Percentiles rank a stretch among this genome's conserved stretches.
Evolutionary conservation across 768 basidiomycete species (phyloP).

Genomic region (Russula olivacea): DNA sequence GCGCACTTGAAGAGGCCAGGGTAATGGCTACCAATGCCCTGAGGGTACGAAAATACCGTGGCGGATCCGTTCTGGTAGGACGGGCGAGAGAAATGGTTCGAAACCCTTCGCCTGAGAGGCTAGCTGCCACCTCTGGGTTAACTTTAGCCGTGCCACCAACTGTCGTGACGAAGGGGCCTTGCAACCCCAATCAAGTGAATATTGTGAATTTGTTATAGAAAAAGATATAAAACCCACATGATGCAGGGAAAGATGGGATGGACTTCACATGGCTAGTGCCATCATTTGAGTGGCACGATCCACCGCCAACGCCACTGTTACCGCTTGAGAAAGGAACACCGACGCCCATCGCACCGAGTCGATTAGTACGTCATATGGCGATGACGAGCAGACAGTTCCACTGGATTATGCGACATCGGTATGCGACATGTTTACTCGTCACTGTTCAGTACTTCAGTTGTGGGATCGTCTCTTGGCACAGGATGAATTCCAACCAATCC

Average conservation of each 20-base stretch:
- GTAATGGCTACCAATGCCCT: conserved; percentile 41
- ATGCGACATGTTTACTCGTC: too few relatives aligned
- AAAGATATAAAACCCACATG: conserved; percentile 32
- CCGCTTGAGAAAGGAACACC: conserved; percentile 61
- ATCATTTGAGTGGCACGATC: conserved; percentile 43
- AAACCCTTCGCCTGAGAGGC: conserved; percentile 68
- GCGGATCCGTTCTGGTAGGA: conserved; percentile 32
- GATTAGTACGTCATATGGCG: too few relatives aligned
- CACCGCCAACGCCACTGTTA: conserved; percentile 57
- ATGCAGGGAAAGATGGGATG: conserved; percentile 36
- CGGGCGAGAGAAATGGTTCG: conserved; percentile 35
- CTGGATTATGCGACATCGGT: too few relatives aligned
- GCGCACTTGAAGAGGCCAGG: conserved; percentile 50
- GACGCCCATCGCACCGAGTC: conserved; percentile 54
- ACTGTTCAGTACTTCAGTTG: too few relatives aligned
- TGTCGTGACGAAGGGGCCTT: conserved; percentile 55
- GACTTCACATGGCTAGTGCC: conserved; percentile 31
- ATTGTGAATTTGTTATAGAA: background rate
- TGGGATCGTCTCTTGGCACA: conserved; percentile 42
- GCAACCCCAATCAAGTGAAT: background rate
- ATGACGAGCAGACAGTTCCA: too few relatives aligned
- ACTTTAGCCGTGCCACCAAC: conserved; percentile 54
- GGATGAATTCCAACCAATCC: conserved; percentile 55
- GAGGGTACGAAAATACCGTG: conserved; percentile 29
- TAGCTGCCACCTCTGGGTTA: conserved; percentile 54